Evolutionary conservation across 768 basidiomycete genomes (phyloP), one percentile per base, ranked within the genome.

Genomic region (Collybia mongolica): DNA sequence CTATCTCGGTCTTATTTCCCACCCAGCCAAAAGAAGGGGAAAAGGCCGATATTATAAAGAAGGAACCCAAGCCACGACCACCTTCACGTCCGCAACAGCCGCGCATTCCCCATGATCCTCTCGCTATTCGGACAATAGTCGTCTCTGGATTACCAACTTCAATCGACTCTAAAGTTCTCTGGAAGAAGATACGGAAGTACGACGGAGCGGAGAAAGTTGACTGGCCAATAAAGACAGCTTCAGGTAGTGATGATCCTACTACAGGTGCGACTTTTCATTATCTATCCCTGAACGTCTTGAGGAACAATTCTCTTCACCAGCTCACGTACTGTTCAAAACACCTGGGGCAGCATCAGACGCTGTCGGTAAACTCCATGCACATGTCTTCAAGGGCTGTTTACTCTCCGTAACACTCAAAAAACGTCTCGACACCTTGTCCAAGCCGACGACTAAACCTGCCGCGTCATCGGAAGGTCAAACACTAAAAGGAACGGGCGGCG

Each of bases 321-420:
- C 92, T 5, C 77, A 90, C 54, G 83, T 88, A 15, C 52, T 93
- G 5, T 95, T 94, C 65, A 66, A 76, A 1, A 83, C 80, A 0
- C 83, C 92, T 1, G 72, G 74, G 5, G 66, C 79, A 22, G 93
- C 95, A 0, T 73, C 77, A 35, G 80, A 84, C 8, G 88, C 92
- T 1, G 82, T 90, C 35, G 72, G 67, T 47, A 92, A 90, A 65
- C 79, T 98, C 1, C 93, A 98, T 62, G 92, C 91, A 1, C 93
- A 95, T 63, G 88, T 94, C 23, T 96, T 88, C 80, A 95, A 96
- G 64, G 93, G 93, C 36, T 74, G 77, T 7, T 72, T 94, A 4
- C 80, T 98, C n/a, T 92, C 89, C 2, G 90, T 88, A 12, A 84
- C 88, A 6, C 77, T 96, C 43, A 94, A 96, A 76, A 93, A 93